phyloP scores from a whole-genome alignment of 2,329 filamentous ascomycete species.

The Monilinia fructigena region DNA sequence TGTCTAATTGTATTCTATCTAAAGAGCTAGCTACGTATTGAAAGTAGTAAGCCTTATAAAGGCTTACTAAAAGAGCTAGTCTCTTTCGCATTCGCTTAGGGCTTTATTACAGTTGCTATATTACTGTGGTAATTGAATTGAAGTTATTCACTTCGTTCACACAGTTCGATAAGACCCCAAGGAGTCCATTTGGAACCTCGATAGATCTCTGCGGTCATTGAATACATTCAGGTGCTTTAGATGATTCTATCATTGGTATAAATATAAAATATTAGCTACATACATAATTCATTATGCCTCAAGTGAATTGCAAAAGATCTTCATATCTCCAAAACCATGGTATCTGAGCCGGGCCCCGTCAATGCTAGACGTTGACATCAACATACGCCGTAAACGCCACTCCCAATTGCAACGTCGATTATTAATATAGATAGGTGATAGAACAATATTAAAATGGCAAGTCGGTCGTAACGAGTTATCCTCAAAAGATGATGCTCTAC shows the following conservation, averaged over 20 bases:
- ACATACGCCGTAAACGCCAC: neutral
- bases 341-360: neutral
- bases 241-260: neutral
- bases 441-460: constrained; percentile 3
- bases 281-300: neutral
- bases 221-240: neutral
- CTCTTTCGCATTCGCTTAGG: no score
- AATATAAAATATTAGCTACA: neutral
- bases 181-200: neutral
- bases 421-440: neutral
- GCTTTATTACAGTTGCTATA: no score
- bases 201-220: neutral
- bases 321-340: neutral
- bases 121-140: no score
- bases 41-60: no score
- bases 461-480: neutral
- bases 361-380: neutral
- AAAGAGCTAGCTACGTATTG: no score
- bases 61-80: no score
- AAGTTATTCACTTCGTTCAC: no score
- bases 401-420: neutral
- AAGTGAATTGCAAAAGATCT: neutral
- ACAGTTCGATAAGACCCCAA: neutral
- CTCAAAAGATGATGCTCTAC: neutral
- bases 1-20: no score